Conservation (phyloP, 148 eudicot genomes). For the Chenopodium berlandieri region DNA sequence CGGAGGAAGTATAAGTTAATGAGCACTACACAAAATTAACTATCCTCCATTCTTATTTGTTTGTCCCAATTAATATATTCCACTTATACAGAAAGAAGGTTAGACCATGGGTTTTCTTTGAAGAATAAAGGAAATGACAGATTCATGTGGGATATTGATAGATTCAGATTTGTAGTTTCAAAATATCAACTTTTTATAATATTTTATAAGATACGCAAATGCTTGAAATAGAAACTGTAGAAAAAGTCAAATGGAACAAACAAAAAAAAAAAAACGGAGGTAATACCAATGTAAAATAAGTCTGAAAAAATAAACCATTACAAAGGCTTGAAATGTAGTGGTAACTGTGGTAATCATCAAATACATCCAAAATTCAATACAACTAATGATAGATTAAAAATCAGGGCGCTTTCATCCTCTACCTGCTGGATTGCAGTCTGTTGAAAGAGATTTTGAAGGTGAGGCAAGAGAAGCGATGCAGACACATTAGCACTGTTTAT, state of each 20-base stretch:
- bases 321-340: background rate
- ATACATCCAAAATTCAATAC: background rate
- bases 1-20: too few relatives aligned
- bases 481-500: constrained; percentile 41
- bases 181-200: too few relatives aligned
- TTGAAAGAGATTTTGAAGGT: constrained; percentile 87
- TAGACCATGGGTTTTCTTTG: too few relatives aligned
- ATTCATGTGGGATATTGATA: too few relatives aligned
- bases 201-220: too few relatives aligned
- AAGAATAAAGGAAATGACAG: too few relatives aligned
- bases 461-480: constrained; percentile 73
- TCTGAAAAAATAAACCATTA: background rate
- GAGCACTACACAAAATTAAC: background rate
- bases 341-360: background rate
- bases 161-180: too few relatives aligned
- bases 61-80: too few relatives aligned
- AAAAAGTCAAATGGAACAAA: too few relatives aligned
- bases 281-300: background rate
- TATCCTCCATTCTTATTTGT: background rate
- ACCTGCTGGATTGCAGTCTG: constrained; percentile 92
- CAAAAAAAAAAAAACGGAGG: too few relatives aligned
- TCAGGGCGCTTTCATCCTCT: constrained; percentile 16
- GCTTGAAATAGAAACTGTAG: too few relatives aligned
- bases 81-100: too few relatives aligned
- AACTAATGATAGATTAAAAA: constrained; percentile 1